A percentile compares a stretch with the other conserved stretches of the same genome.
Conservation (phyloP, 2,329 filamentous ascomycete species). For the Scedosporium dehoogii region DNA sequence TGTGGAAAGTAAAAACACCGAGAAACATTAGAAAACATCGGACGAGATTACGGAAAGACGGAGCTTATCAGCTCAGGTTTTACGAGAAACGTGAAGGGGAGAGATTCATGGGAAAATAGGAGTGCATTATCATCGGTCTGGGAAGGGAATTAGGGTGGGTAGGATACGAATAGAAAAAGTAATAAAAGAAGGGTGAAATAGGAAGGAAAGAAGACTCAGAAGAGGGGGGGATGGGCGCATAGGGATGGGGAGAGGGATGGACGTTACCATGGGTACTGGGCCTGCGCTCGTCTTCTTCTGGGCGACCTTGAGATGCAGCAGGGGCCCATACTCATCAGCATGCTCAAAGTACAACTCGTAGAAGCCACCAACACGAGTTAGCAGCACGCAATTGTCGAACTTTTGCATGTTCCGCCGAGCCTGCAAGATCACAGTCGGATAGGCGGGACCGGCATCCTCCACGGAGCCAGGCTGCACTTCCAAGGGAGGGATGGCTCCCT, state of each 20-base stretch:
- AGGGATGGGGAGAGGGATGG: constrained; percentile 6
- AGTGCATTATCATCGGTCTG: not conserved
- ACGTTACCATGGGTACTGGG: constrained; percentile 70
- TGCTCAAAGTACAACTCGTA: constrained; percentile 98
- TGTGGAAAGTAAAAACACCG: constrained; percentile 28
- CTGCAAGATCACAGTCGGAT: constrained; percentile 84
- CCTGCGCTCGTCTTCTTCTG: constrained; percentile 70
- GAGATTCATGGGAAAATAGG: not conserved
- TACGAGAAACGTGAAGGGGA: not conserved
- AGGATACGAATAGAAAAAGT: not conserved
- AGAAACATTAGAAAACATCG: constrained; percentile 2
- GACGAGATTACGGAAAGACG: constrained; percentile 1
- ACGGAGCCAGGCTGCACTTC: constrained; percentile 18
- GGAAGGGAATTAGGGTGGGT: not conserved
- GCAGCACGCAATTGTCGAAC: constrained; percentile 80
- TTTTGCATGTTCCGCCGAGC: constrained; percentile 82
- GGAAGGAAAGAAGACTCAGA: not conserved
- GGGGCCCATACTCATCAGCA: constrained; percentile 76
- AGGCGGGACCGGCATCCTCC: constrained; percentile 40
- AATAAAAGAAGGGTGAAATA: not conserved
- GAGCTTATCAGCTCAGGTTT: not conserved
- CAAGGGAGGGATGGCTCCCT: constrained; percentile 33
- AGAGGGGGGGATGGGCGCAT: not conserved
- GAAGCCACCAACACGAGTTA: constrained; percentile 90
- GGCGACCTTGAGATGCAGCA: constrained; percentile 80